phyloP scores from a whole-genome alignment of 2,329 filamentous ascomycete genomes.

The Penicillium sp. region DNA sequence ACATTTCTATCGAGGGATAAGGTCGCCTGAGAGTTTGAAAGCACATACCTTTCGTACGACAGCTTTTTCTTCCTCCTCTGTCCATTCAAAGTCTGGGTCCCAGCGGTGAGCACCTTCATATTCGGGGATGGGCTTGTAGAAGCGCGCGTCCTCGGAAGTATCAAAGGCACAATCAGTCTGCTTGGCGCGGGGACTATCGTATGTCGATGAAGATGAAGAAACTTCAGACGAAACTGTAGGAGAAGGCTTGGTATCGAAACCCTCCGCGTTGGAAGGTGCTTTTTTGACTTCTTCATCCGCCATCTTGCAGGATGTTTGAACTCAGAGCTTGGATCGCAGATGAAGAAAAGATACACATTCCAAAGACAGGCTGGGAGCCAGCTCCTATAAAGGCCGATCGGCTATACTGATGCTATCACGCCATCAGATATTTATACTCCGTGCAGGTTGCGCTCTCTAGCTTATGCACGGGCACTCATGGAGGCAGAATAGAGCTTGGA shows the following conservation, averaged over 20 bases:
- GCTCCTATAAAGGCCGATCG: constrained; percentile 14
- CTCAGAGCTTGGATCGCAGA: background rate
- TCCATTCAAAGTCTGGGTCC: constrained; percentile 50
- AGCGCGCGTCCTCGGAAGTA: constrained; percentile 34
- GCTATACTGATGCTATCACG: constrained; percentile 3
- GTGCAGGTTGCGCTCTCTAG: background rate
- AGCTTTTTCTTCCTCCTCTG: constrained; percentile 44
- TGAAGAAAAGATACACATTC: background rate
- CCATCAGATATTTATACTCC: constrained; percentile 10
- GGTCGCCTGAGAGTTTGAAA: background rate
- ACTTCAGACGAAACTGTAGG: constrained; percentile 9
- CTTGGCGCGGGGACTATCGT: constrained; percentile 8
- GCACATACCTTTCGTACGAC: constrained; percentile 38
- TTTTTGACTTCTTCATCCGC: constrained; percentile 18
- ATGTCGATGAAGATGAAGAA: constrained; percentile 18
- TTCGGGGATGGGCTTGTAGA: constrained; percentile 40
- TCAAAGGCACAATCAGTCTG: constrained; percentile 35
- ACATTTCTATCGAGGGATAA: background rate
- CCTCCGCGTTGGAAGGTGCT: background rate
- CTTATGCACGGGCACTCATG: background rate
- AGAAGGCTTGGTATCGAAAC: constrained; percentile 10
- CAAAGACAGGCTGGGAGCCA: background rate
- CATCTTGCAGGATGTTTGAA: constrained; percentile 14
- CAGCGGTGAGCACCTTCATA: constrained; percentile 52
- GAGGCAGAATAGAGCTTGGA: background rate